phyloP scores from a whole-genome alignment of 202 grass and related monocot genomes.

The Panicum virgatum region DNA sequence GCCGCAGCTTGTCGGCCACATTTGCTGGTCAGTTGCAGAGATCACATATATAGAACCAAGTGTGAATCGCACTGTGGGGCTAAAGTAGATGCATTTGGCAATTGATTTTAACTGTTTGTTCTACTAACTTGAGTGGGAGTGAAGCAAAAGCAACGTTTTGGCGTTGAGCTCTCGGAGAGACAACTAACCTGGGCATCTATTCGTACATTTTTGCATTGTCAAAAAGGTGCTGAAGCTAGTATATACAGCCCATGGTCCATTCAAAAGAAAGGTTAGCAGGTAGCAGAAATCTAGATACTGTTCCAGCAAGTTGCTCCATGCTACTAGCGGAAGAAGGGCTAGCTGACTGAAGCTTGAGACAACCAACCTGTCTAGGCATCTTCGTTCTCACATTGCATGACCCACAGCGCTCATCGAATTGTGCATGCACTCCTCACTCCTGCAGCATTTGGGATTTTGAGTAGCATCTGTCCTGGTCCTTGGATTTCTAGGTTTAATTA shows the following conservation, averaged over 20 bases:
- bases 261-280: background rate
- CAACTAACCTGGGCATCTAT: slow-evolving; percentile 21
- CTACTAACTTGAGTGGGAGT: slow-evolving; percentile 51
- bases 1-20: too few species aligned
- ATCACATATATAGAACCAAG: background rate
- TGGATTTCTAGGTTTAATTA: background rate
- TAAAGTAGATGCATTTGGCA: background rate
- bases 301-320: slow-evolving; percentile 29
- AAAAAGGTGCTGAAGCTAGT: slow-evolving; percentile 15
- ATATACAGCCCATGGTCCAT: too few species aligned
- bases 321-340: background rate
- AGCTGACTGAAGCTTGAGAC: too few species aligned
- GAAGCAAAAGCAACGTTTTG: slow-evolving; percentile 44
- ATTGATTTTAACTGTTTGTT: slow-evolving; percentile 30
- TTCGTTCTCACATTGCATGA: too few species aligned
- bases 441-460: background rate
- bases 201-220: background rate
- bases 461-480: slow-evolving; percentile 2
- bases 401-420: background rate
- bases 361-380: too few species aligned
- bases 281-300: background rate
- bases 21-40: slow-evolving; percentile 20
- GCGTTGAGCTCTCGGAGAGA: background rate
- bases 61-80: background rate
- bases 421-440: background rate